Evolutionary conservation across 768 basidiomycete species (phyloP), one percentile per base, ranked within the genome.

Genomic region (Boletus barrowsii): DNA sequence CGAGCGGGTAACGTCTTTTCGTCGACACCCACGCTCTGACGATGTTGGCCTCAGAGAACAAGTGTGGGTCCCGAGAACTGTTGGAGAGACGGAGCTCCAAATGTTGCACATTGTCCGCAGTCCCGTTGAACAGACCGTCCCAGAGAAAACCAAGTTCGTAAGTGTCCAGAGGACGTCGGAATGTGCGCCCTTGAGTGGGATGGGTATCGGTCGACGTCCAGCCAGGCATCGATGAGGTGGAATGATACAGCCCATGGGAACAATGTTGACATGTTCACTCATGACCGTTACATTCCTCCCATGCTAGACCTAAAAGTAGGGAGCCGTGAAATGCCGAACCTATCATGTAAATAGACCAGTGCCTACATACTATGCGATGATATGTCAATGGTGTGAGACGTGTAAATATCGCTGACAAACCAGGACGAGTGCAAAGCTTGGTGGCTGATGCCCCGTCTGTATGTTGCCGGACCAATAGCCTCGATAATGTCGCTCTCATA

Each of bases 1-100:
- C 75, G 4, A 85, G 69, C 3, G 83, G 83, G 55, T 72, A 82
- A 33, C 69, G 73, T 26, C 65, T 68, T 63, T 84, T 84, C 20
- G 80, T 63, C 11, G 72, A 62, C 20, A 68, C 29, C 82, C 82
- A 86, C 2, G 78, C 71, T 29, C 67, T 64, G 1, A 43, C 33
- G 37, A 84, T 60, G 53, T 77, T 81, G 11, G 59, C 58, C 7
- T 63, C 51, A 13, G 66, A 61, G 53, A 72, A 68, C 35, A 64
- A 33, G 67, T 50, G 24, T 54, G 55, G 43, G 52, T 53, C 62
- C 30, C 13, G 71, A 36, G 35, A 3, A 40, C 53, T 72, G 51
- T 32, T 78, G 49, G 42, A 70, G 64, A 68, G 54, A 13, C 41
- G 51, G 30, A 67, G 30, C 18, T 58, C 45, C 4, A 71, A 58